Conservation (phyloP, 2,329 filamentous ascomycete species). For the Phyllosticta citribraziliensis region DNA sequence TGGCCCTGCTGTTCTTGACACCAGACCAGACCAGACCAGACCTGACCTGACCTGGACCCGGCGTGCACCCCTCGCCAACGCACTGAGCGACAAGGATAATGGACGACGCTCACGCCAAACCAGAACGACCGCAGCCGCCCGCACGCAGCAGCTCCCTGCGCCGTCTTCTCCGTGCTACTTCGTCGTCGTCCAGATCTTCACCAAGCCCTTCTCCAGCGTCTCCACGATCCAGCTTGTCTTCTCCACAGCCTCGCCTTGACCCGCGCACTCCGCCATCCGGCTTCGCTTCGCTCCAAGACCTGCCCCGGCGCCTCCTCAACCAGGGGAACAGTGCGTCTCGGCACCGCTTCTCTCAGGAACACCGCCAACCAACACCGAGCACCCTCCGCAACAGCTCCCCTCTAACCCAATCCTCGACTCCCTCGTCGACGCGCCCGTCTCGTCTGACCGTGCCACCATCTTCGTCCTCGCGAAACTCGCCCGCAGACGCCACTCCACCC, state of each 20-base stretch:
- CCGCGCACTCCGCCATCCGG: background rate
- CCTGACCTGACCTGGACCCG: background rate
- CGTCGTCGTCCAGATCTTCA: background rate
- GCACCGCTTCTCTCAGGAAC: slow-evolving; percentile 3
- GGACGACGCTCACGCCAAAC: background rate
- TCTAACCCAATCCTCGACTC: background rate
- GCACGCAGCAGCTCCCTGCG: background rate
- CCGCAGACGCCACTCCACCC: slow-evolving; percentile 2
- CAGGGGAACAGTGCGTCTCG: slow-evolving; percentile 9
- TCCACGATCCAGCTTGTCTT: background rate
- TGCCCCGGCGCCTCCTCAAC: slow-evolving; percentile 3
- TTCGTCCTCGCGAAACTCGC: background rate
- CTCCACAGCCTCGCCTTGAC: background rate
- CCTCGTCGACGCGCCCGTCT: background rate
- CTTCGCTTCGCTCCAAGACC: background rate
- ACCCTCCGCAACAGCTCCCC: background rate
- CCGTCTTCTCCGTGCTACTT: background rate
- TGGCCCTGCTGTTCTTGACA: background rate
- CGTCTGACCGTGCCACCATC: background rate
- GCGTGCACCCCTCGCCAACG: background rate
- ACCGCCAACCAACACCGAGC: background rate
- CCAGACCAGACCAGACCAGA: background rate
- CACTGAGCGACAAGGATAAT: background rate
- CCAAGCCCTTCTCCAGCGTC: background rate
- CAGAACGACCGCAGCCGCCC: background rate